Conservation (phyloP, 2,329 filamentous ascomycete genomes). For the Penicillium concentricum region DNA sequence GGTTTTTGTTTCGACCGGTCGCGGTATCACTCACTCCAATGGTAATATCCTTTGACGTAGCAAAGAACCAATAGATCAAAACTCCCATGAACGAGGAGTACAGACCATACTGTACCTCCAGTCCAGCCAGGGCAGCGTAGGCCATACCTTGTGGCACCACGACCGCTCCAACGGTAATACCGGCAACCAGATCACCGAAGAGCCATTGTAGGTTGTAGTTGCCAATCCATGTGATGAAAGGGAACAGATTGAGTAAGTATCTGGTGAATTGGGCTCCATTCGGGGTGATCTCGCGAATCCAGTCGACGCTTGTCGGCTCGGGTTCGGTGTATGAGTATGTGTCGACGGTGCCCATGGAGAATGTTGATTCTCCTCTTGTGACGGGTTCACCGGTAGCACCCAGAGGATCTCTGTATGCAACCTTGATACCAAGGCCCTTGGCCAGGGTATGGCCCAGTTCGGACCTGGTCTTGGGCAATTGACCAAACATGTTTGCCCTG, state of each 20-base stretch:
- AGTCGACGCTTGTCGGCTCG: conserved; percentile 73
- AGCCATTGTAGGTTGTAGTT: conserved; percentile 91
- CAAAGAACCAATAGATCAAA: conserved; percentile 94
- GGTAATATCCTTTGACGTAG: conserved; percentile 97
- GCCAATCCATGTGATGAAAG: conserved; percentile 83
- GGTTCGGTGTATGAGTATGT: conserved; percentile 82
- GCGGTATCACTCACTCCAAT: conserved; percentile 41
- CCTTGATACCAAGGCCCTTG: conserved; percentile 78
- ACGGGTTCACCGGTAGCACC: conserved; percentile 59
- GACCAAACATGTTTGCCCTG: not conserved
- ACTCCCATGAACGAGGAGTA: conserved; percentile 98
- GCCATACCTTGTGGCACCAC: conserved; percentile 98
- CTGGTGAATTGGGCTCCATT: conserved; percentile 50
- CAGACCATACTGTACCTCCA: conserved; percentile 80
- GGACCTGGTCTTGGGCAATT: conserved; percentile 34
- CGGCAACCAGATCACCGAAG: conserved; percentile 82
- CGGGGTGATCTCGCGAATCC: conserved; percentile 65
- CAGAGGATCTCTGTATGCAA: conserved; percentile 62
- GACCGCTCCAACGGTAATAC: conserved; percentile 72
- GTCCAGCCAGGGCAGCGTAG: conserved; percentile 78
- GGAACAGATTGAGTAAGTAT: conserved; percentile 75
- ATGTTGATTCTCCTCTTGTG: conserved; percentile 74
- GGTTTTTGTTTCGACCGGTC: not conserved
- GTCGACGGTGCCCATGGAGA: conserved; percentile 70
- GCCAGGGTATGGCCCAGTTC: conserved; percentile 72